Evolutionary conservation across 169 alveolate genomes (phyloP), one percentile per base, ranked within the genome.

Genomic region (Hammondia hammondi): DNA sequence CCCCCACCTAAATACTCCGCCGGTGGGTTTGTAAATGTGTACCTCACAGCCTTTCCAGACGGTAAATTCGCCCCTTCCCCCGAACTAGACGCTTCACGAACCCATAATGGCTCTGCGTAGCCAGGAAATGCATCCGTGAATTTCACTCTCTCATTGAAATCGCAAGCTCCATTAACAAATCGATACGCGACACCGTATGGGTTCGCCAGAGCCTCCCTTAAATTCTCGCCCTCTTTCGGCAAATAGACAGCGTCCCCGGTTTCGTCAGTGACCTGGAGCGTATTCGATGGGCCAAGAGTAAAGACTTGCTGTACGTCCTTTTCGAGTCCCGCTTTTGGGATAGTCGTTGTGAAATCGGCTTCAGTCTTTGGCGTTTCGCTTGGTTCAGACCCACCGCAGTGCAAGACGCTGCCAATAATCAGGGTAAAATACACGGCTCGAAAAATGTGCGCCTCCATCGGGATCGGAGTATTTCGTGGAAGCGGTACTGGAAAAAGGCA

Each of bases 21-120:
- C 3, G 87, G 87, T 12, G 87, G 87, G 21, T 24, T 77, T 17
- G 87, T 77, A 39, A 77, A 77, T 6, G 87, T 77, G 87, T 77
- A 77, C 27, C 32, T 77, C 48, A 17, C 48, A 19, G 27, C 48
- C 45, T 14, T 17, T 32, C 43, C 87, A 10, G 43, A 19, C 0
- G 43, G 46, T 12, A 6, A 9, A 17, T 12, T 29, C 87, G 0
- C 87, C 12, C 32, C n/a, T 4, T 17, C 77, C 77, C 10, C 32
- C 19, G 39, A 32, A 24, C 43, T 17, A 43, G 87, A 17, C 21
- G 1, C 27, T 7, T 39, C 46, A 17, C 32, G 87, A 19, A 39
- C 48, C 87, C 87, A 77, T 19, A 77, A 2, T 29, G 87, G 56
- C 19, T 37, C 27, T 3, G 0, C 27, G 46, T 77, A 77, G 27